These are phyloP conservation scores for Agaricales sp. DNA, from an alignment of 1,284 basidiomycete genomes.

Conservation along the genomic window DNA sequence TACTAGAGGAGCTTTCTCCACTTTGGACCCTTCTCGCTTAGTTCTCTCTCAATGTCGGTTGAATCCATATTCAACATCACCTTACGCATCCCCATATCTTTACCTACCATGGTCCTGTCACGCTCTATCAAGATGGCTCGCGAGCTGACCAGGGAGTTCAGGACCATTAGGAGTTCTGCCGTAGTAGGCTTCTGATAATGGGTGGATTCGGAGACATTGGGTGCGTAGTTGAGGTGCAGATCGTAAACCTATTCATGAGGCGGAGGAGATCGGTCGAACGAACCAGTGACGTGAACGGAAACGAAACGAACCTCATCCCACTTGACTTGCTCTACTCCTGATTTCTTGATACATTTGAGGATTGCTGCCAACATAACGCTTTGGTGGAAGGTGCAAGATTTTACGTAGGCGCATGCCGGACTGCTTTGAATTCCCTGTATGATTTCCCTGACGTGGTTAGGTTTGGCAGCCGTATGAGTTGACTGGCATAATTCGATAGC, in stretches of 20 bases:
- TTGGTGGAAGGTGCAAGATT: slow-evolving; percentile 78
- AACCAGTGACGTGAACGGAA: slow-evolving; percentile 4
- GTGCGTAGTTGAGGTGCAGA: slow-evolving; percentile 57
- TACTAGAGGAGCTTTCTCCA: slow-evolving; percentile 48
- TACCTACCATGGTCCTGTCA: slow-evolving; percentile 30
- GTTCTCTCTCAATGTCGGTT: slow-evolving; percentile 60
- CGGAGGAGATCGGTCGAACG: slow-evolving; percentile 2
- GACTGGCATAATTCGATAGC: slow-evolving; percentile 73
- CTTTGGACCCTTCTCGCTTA: slow-evolving; percentile 62
- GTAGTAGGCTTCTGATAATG: slow-evolving; percentile 43
- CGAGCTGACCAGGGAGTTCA: slow-evolving; percentile 61
- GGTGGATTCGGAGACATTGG: slow-evolving; percentile 38
- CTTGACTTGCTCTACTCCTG: slow-evolving; percentile 81
- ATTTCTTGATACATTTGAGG: slow-evolving; percentile 72
- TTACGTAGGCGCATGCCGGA: slow-evolving; percentile 76
- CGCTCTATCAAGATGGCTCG: slow-evolving; percentile 61
- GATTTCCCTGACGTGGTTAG: slow-evolving; percentile 72
- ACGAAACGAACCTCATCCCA: slow-evolving; percentile 60
- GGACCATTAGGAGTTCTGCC: slow-evolving; percentile 47
- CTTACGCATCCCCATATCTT: slow-evolving; percentile 45
- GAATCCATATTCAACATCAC: slow-evolving; percentile 63
- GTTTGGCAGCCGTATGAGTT: slow-evolving; percentile 46
- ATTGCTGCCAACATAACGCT: slow-evolving; percentile 84
- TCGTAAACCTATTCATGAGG: slow-evolving; percentile 38
- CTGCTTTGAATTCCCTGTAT: slow-evolving; percentile 88